Percentiles rank a stretch among this genome's conserved stretches.
Evolutionary conservation across 768 basidiomycete genomes (phyloP).

Genomic region (Xerocomus brunneocitrinus): DNA sequence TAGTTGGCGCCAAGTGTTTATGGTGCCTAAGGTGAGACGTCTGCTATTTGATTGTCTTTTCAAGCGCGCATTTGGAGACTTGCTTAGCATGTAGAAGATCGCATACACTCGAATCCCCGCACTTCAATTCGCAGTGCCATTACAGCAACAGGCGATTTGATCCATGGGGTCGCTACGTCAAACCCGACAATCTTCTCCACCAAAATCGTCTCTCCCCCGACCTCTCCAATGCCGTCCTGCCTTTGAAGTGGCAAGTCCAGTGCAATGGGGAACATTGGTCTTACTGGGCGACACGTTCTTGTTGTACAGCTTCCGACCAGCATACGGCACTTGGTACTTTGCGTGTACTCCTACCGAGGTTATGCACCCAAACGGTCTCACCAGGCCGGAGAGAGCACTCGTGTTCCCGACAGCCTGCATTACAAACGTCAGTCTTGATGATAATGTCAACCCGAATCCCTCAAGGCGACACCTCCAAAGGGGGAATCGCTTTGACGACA

Average conservation of each 20-base stretch:
- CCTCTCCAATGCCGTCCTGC: conserved; percentile 70
- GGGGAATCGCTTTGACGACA: too few species aligned
- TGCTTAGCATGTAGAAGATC: too few species aligned
- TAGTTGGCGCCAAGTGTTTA: too few species aligned
- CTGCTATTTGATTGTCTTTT: too few species aligned
- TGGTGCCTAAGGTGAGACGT: too few species aligned
- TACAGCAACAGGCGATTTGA: too few species aligned
- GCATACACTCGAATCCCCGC: too few species aligned
- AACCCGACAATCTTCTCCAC: conserved; percentile 66
- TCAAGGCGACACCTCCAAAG: too few species aligned
- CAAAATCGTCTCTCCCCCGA: conserved; percentile 57
- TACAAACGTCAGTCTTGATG: background rate
- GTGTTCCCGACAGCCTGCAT: conserved; percentile 65
- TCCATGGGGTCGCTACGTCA: conserved; percentile 37
- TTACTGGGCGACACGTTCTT: conserved; percentile 76
- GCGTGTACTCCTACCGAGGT: conserved; percentile 73
- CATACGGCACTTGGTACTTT: conserved; percentile 49
- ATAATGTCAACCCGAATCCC: background rate
- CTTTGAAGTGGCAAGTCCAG: conserved; percentile 63
- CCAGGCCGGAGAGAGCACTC: conserved; percentile 59
- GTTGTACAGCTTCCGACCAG: conserved; percentile 55
- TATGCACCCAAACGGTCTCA: conserved; percentile 72
- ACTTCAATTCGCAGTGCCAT: too few species aligned
- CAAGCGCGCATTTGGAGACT: too few species aligned
- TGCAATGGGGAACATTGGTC: conserved; percentile 70